phyloP scores from a whole-genome alignment of 306 rosid species.

The Corylus heterophylla region DNA sequence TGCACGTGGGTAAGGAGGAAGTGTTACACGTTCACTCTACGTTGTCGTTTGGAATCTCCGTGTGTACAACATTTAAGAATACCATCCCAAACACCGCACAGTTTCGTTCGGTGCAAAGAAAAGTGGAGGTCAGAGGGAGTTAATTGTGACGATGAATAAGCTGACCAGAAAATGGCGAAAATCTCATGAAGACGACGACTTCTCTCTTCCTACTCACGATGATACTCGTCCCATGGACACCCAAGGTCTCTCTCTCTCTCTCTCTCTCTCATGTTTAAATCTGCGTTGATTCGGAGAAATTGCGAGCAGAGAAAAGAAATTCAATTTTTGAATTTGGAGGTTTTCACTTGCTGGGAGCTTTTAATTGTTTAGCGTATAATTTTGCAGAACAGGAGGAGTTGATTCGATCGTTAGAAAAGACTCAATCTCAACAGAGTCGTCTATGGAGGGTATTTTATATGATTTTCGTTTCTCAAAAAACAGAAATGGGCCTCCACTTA shows the following conservation, averaged over 20 bases:
- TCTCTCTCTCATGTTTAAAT: neutral
- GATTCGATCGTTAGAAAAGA: constrained; percentile 67
- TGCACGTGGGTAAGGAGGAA: neutral
- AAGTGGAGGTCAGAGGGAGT: neutral
- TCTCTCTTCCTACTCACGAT: constrained; percentile 67
- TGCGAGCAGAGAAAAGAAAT: neutral
- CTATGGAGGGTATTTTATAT: constrained; percentile 69
- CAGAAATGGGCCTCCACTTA: neutral
- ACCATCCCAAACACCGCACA: neutral
- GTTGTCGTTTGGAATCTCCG: too few relatives aligned
- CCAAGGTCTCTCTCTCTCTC: constrained; percentile 49
- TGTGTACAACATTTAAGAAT: too few relatives aligned
- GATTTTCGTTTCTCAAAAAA: neutral
- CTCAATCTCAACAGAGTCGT: constrained; percentile 67
- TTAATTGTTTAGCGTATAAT: neutral
- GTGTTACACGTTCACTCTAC: too few relatives aligned
- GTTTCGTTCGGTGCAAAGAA: neutral
- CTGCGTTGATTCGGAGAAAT: neutral
- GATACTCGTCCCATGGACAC: constrained; percentile 65
- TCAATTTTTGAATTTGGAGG: neutral
- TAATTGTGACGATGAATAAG: constrained; percentile 51
- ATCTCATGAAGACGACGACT: constrained; percentile 29
- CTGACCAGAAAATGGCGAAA: constrained; percentile 55
- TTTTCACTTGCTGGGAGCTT: neutral
- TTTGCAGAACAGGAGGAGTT: constrained; percentile 76